Evolutionary conservation across 148 eudicot species (phyloP), one percentile per base, ranked within the genome.

Genomic region (Rhododendron kiyosumense): DNA sequence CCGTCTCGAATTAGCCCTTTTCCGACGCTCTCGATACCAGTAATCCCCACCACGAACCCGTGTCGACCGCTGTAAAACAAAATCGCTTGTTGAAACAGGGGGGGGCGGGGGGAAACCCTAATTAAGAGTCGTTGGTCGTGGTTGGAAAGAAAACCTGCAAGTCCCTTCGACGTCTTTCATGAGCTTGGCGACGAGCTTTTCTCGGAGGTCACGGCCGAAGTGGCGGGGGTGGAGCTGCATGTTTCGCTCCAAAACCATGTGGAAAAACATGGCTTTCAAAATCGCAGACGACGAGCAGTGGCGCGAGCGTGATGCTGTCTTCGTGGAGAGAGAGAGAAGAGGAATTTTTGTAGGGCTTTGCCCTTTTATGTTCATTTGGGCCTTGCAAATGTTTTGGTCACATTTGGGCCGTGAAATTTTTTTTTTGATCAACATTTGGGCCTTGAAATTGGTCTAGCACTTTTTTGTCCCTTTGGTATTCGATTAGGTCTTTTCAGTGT

Each of bases 141-240:
- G 54, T 32, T 51, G 65, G 43, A 67, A 65, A 7, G 9, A 15
- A 13, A 45, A 96, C 99, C 96, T 96, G 96, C 99, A 96, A 89
- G 99, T 96, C 84, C 98, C 99, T 82, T 96, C 99, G 0, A 96
- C 97, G 67, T 96, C 98, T 86, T 93, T 95, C 94, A 96, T 93
- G 69, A 96, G 97, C 83, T 96, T 94, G 75, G 99, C 71, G 45
- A 92, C 89, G n/a, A 96, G 96, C 86, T 95, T 96, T 5, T 94
- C 97, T 0, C 98, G 94, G 32, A 96, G 93, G 41, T 96, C 96
- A 76, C 97, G 93, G 13, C 97, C 99, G 43, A 96, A 96, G 88
- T 96, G 96, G 78, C 98, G 95, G 20, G 98, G 99, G 61, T 96
- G 98, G 6, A 96, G 96, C 86, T 94, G 97, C 98, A 95, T 96